Percentiles rank a stretch among this genome's conserved stretches.
These are phyloP conservation scores for Thinopyrum elongatum DNA, from an alignment of 176 grass and related monocot genomes.

Conservation along the genomic window DNA sequence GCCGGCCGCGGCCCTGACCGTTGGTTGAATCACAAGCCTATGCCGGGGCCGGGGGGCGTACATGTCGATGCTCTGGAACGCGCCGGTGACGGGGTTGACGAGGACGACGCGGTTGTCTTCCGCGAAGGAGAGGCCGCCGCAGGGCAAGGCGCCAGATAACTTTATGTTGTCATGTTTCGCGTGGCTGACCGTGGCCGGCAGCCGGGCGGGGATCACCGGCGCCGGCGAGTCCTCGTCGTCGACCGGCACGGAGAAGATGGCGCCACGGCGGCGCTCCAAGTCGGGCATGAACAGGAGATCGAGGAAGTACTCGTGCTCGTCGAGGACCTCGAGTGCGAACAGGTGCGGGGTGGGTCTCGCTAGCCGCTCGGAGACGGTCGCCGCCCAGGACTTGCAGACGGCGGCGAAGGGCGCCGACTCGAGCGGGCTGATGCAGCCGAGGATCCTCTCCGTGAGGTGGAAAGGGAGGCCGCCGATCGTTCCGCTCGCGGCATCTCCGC, in stretches of 20 bases:
- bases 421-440: background rate
- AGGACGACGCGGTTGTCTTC: background rate
- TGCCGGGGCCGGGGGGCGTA: too few species aligned
- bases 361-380: background rate
- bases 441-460: background rate
- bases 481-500: background rate
- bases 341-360: background rate
- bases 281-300: too few species aligned
- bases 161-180: background rate
- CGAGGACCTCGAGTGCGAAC: background rate
- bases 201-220: background rate
- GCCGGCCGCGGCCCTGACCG: background rate
- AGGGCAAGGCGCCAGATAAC: background rate
- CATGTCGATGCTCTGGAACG: background rate
- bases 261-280: too few species aligned
- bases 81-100: background rate
- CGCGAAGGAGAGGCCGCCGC: background rate
- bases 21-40: background rate
- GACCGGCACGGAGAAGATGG: background rate
- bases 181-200: background rate
- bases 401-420: background rate
- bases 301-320: background rate
- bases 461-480: background rate
- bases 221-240: background rate
- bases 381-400: background rate